Evolutionary conservation across 345 rosid species (phyloP).

Genomic region (Boechera stricta): DNA sequence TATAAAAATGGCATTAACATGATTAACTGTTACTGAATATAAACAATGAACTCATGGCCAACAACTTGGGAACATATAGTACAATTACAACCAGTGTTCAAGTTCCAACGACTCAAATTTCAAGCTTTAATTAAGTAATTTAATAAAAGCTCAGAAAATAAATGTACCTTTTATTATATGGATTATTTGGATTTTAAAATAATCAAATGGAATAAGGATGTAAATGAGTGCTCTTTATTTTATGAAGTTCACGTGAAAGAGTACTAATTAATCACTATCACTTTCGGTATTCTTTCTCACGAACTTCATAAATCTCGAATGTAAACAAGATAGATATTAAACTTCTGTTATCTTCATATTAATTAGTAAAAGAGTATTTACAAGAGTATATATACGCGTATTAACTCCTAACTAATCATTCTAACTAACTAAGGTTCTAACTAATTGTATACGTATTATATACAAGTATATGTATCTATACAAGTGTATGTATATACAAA

Average conservation of each 20-base stretch:
- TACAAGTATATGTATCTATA: too few relatives aligned
- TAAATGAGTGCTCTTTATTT: not conserved
- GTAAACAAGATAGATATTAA: not conserved
- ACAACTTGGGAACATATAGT: slow-evolving; percentile 44
- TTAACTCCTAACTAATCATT: too few relatives aligned
- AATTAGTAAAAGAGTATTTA: too few relatives aligned
- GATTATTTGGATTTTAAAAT: not conserved
- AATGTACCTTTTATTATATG: not conserved
- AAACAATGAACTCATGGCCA: slow-evolving; percentile 37
- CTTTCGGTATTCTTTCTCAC: not conserved
- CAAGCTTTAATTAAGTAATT: slow-evolving; percentile 10
- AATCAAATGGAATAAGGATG: slow-evolving; percentile 18
- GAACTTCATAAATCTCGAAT: slow-evolving; percentile 18
- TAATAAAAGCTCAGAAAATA: not conserved
- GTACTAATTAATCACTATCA: not conserved
- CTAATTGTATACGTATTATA: too few relatives aligned
- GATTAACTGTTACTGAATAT: slow-evolving; percentile 3
- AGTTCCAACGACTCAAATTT: slow-evolving; percentile 43
- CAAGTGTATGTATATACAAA: too few relatives aligned
- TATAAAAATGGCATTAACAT: not conserved
- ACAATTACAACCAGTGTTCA: slow-evolving; percentile 35
- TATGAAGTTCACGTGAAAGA: slow-evolving; percentile 7
- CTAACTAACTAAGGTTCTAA: too few relatives aligned
- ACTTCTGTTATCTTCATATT: too few relatives aligned
- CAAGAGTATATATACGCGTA: too few relatives aligned